Evolutionary conservation across 768 basidiomycete species (phyloP), one percentile per base, ranked within the genome.

Genomic region (Agrocybe pediades): DNA sequence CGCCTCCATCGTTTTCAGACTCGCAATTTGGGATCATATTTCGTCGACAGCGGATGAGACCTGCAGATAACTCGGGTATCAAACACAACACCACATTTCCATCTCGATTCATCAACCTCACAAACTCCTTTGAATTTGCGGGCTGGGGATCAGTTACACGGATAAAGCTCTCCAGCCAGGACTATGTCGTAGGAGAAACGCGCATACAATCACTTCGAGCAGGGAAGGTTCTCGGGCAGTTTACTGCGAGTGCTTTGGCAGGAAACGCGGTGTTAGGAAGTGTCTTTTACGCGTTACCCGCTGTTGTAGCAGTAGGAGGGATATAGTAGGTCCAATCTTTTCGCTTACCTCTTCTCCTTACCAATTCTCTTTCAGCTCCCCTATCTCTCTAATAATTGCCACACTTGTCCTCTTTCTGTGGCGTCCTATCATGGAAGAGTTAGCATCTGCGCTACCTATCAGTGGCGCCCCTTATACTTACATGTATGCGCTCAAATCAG

Each of bases 371-470:
- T 24, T 1, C 58, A 87, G 85, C 62, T 88, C 87, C 1, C 87
- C 88, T 0, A 78, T 91, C 39, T 83, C 87, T 7, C 71, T 91
- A 52, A 77, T 86, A 30, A 61, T 85, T 21, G 85, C 89, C 0
- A 81, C 83, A 0, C 65, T 84, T 25, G 75, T 86, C 1, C 63
- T 88, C 2, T 86, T 85, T 59, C 63, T 90, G 20, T 91, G 87
- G 85, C 80, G 86, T 11, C 88, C 88, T 2, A 78, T 91, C 42
- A 84, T 92, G 81, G 78, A 82, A 57, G 89, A 90, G 62, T 68
- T 92, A 8, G 87, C 79, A 0, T 83, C 84, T 3, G 86, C 88
- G 2, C 67, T 90, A 1, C 85, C 87, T 0, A 76, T 89, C 9
- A 82, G 77, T 51, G 89, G 89, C 1, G 87, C 85, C 7, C 87